Base-by-base conservation (phyloP, 805 yeast genomes). In the Teunomyces panamensis region DNA sequence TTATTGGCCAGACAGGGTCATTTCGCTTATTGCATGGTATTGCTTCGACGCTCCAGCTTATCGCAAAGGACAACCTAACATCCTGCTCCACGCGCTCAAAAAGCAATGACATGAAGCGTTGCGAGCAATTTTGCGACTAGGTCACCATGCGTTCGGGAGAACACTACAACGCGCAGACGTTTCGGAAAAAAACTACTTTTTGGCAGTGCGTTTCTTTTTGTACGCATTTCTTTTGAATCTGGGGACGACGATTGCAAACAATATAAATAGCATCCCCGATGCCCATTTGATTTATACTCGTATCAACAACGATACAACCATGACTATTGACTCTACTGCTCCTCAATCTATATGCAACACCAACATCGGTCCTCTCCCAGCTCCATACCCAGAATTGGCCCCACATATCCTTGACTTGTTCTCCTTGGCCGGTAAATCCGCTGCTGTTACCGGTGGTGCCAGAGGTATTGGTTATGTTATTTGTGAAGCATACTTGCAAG, bases 331-430 rank as follows among this genome's bases (percentile, higher is more conserved):
- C 42, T 32, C 51, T 30, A 16, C 50, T 29, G 10, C 51, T 30
- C 47, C 50, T 27, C 54, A 46, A 37, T 62, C 68, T 30, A 48
- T 63, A 49, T 56, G 59, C 55, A 71, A 70, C 66, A 56, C 58
- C 45, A 69, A 59, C 49, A 63, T 71, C 50, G 75, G 75, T 11
- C 35, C 68, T 9, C 68, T 71, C 46, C 76, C 76, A 35, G 66
- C 71, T 13, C 59, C 64, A 29, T 62, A 55, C 53, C 73, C 73
- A n/a, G 44, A 48, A 32, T 54, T 69, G 47, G 43, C 59, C 24
- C 51, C 56, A 10, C 62, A 61, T 49, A 54, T 68, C 36, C 47
- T 65, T 41, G 65, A 65, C 28, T 55, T 68, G 42, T 68, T 69
- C 51, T 49, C 56, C 43, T 59, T 69, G 46, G 53, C 57, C 11